phyloP scores from a whole-genome alignment of 2,329 filamentous ascomycete genomes.

The Aspergillus viridinutans region DNA sequence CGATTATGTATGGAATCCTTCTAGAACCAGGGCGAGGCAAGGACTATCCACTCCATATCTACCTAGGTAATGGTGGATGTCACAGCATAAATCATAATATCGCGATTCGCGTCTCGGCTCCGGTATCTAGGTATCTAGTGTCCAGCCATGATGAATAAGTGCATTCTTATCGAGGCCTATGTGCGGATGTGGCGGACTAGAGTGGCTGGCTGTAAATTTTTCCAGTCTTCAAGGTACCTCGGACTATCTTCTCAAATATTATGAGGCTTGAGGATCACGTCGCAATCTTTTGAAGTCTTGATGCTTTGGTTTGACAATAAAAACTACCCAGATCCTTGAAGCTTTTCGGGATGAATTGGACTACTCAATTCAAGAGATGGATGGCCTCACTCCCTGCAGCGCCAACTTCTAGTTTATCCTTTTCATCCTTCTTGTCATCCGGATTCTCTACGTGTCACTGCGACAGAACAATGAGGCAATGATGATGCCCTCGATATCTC shows the following conservation, averaged over 20 bases:
- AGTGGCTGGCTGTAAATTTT: neutral
- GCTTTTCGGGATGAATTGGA: neutral
- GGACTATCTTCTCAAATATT: neutral
- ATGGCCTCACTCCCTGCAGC: neutral
- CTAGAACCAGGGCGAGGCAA: constrained; percentile 6
- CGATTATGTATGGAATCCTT: constrained; percentile 12
- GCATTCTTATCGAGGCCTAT: neutral
- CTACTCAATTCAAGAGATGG: neutral
- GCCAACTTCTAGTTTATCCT: neutral
- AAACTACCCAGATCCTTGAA: too few species aligned
- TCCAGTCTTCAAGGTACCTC: neutral
- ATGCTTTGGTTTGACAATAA: neutral
- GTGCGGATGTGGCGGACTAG: neutral
- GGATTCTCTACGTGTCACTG: neutral
- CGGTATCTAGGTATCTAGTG: neutral
- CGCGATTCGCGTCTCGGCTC: neutral
- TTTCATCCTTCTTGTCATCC: too few species aligned
- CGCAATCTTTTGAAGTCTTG: too few species aligned
- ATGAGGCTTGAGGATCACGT: too few species aligned
- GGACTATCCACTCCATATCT: neutral
- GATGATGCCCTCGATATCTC: neutral
- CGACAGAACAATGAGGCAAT: neutral
- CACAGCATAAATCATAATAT: neutral
- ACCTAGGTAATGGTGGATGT: neutral
- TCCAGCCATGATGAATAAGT: neutral